A percentile compares a stretch with the other conserved stretches of the same genome.
Conservation (phyloP, 805 yeast genomes). For the Wickerhamiella occidentalis region DNA sequence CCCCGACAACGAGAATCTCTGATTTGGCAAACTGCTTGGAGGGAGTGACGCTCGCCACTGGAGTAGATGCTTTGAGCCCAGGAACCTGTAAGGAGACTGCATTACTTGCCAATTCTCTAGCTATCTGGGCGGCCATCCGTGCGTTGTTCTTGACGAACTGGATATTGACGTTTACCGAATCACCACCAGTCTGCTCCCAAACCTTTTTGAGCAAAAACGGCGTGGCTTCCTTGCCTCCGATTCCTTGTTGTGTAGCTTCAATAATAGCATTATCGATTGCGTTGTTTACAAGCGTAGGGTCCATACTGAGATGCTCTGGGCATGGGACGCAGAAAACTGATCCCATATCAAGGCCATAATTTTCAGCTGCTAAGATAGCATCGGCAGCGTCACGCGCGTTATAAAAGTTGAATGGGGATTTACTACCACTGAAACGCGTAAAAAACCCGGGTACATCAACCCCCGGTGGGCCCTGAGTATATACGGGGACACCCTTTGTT, state of each 20-base stretch:
- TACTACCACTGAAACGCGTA: constrained; percentile 59
- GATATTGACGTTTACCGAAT: constrained; percentile 56
- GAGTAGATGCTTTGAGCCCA: background rate
- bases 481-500: constrained; percentile 81
- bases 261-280: constrained; percentile 47
- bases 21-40: background rate
- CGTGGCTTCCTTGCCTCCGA: constrained; percentile 64
- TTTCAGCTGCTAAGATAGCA: constrained; percentile 37
- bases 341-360: constrained; percentile 50
- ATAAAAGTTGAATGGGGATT: constrained; percentile 55
- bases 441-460: constrained; percentile 70
- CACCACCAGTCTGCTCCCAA: constrained; percentile 56
- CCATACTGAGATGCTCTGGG: constrained; percentile 49
- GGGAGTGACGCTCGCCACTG: too few relatives aligned
- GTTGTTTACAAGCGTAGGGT: constrained; percentile 37
- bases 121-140: constrained; percentile 51
- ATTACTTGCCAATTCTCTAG: constrained; percentile 35
- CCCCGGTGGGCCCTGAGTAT: constrained; percentile 46
- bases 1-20: constrained; percentile 47
- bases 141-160: constrained; percentile 73
- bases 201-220: constrained; percentile 62
- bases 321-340: constrained; percentile 74
- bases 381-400: constrained; percentile 48
- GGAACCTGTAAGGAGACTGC: background rate
- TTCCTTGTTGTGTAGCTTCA: constrained; percentile 41